Percentiles rank a stretch among this genome's conserved stretches.
Conservation (phyloP, 441 rosid species). For the Arabidopsis lyrata region DNA sequence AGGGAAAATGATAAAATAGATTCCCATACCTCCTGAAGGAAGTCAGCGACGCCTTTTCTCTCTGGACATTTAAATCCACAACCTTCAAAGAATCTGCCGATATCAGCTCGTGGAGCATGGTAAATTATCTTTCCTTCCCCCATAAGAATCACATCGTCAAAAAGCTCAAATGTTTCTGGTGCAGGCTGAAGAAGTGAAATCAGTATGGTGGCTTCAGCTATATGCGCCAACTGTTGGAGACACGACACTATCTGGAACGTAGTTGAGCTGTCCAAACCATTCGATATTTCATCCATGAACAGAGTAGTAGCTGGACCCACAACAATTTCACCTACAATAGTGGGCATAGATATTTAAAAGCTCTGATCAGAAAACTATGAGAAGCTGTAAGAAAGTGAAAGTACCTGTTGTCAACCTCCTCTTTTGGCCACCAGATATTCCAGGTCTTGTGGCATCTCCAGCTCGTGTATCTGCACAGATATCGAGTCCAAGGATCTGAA, state of each 20-base stretch:
- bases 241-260: slow-evolving; percentile 55
- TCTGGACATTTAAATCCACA: slow-evolving; percentile 68
- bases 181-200: slow-evolving; percentile 62
- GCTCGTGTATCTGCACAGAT: slow-evolving; percentile 63
- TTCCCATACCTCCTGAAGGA: slow-evolving; percentile 65
- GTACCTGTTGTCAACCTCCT: slow-evolving; percentile 72
- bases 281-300: slow-evolving; percentile 64
- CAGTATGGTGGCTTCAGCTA: slow-evolving; percentile 49
- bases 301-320: slow-evolving; percentile 54
- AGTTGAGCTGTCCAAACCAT: slow-evolving; percentile 60
- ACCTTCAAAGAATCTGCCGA: slow-evolving; percentile 50
- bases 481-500: slow-evolving; percentile 76
- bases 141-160: slow-evolving; percentile 57
- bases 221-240: slow-evolving; percentile 54
- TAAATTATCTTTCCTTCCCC: slow-evolving; percentile 59
- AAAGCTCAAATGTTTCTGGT: slow-evolving; percentile 60
- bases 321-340: slow-evolving; percentile 49
- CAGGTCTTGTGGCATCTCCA: slow-evolving; percentile 63
- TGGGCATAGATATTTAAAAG: background rate
- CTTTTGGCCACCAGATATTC: slow-evolving; percentile 81
- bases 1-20: background rate
- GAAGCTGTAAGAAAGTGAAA: slow-evolving; percentile 1
- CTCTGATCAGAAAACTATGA: slow-evolving; percentile 12
- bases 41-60: slow-evolving; percentile 73
- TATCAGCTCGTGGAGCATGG: slow-evolving; percentile 46